These are phyloP conservation scores for Areca catechu DNA, from an alignment of 176 grass and related monocot species.

Conservation along the genomic window DNA sequence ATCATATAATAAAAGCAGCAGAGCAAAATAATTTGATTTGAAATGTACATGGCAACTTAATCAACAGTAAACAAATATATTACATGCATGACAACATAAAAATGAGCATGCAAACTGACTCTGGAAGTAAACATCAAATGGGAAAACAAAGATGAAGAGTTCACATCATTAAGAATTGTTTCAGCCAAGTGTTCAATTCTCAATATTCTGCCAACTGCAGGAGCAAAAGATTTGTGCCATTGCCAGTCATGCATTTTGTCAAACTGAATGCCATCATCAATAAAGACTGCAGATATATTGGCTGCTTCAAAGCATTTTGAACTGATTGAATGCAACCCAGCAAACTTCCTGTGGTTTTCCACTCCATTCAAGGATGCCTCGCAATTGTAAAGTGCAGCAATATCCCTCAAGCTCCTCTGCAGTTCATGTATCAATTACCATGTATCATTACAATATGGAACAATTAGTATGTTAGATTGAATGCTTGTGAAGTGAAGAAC, in stretches of 20 bases:
- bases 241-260: slow-evolving; percentile 73
- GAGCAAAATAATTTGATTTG: too few relatives aligned
- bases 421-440: background rate
- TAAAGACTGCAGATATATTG: slow-evolving; percentile 64
- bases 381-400: slow-evolving; percentile 62
- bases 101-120: too few relatives aligned
- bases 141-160: slow-evolving; percentile 7
- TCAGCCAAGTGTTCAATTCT: slow-evolving; percentile 77
- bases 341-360: slow-evolving; percentile 53
- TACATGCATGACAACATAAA: too few relatives aligned
- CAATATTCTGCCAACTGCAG: slow-evolving; percentile 62
- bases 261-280: slow-evolving; percentile 71
- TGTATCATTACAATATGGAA: background rate
- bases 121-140: too few relatives aligned
- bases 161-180: slow-evolving; percentile 86
- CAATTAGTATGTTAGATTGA: background rate
- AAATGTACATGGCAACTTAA: too few relatives aligned
- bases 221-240: slow-evolving; percentile 58
- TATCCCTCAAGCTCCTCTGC: slow-evolving; percentile 92
- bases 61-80: too few relatives aligned
- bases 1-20: too few relatives aligned
- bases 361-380: slow-evolving; percentile 49
- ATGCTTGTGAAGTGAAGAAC: too few relatives aligned
- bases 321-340: slow-evolving; percentile 42
- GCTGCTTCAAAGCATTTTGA: slow-evolving; percentile 79